Evolutionary conservation across 805 yeast species (phyloP).

Genomic region (Candida fluviatilis): DNA sequence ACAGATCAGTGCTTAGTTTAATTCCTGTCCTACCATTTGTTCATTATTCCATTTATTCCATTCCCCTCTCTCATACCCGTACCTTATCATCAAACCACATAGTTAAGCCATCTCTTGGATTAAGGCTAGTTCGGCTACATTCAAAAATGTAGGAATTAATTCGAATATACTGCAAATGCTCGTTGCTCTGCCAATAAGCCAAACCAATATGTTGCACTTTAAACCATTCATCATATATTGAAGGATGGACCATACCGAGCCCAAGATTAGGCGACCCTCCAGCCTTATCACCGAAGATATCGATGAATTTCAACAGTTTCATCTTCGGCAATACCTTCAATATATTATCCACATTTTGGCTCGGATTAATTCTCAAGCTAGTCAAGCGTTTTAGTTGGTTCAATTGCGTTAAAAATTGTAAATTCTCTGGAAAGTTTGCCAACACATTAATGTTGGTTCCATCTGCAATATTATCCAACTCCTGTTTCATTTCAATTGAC

Average conservation of each 20-base stretch:
- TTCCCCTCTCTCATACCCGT: constrained; percentile 12
- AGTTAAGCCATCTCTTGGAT: constrained; percentile 45
- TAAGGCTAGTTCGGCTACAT: constrained; percentile 13
- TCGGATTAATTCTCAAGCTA: constrained; percentile 40
- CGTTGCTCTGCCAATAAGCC: constrained; percentile 27
- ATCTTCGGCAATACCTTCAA: constrained; percentile 20
- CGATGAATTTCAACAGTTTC: constrained; percentile 27
- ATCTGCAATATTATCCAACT: constrained; percentile 9
- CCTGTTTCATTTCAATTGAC: constrained; percentile 39
- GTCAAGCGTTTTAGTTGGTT: constrained; percentile 16
- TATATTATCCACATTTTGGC: constrained; percentile 14
- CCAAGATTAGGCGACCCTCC: constrained; percentile 55
- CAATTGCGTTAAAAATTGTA: constrained; percentile 12
- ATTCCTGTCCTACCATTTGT: too few relatives aligned
- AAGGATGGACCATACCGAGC: constrained; percentile 48
- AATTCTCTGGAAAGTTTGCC: constrained; percentile 1
- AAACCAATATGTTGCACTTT: constrained; percentile 52
- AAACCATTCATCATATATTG: constrained; percentile 54
- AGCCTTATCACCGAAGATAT: constrained; percentile 47
- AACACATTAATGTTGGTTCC: constrained; percentile 4
- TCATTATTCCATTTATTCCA: too few relatives aligned
- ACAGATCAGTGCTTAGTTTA: too few relatives aligned
- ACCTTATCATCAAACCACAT: constrained; percentile 43
- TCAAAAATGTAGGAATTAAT: constrained; percentile 50
- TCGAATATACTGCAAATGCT: constrained; percentile 36